Percentiles rank a stretch among this genome's conserved stretches.
Conservation (phyloP, 2,329 filamentous ascomycete species). For the Ceratocystis colombiana region DNA sequence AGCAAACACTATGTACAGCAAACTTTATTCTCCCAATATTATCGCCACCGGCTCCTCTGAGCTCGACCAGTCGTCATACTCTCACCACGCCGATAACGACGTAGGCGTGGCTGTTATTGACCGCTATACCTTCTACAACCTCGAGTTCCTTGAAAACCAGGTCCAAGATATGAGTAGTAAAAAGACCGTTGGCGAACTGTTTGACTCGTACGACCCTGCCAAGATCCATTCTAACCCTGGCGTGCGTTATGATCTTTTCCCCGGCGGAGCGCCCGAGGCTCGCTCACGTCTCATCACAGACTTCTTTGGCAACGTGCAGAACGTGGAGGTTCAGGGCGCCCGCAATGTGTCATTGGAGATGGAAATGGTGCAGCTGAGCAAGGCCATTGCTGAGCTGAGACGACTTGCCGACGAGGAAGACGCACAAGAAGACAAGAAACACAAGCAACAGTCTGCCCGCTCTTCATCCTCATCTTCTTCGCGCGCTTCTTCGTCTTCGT, state of each 20-base stretch:
- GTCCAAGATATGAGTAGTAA: conserved; percentile 79
- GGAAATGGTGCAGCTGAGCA: conserved; percentile 67
- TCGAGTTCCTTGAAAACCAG: conserved; percentile 89
- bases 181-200: conserved; percentile 83
- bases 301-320: conserved; percentile 97
- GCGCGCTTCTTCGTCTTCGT: not conserved
- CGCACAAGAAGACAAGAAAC: conserved; percentile 27
- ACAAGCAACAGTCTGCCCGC: conserved; percentile 23
- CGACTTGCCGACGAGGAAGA: conserved; percentile 41
- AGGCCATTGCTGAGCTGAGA: conserved; percentile 49
- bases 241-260: conserved; percentile 90
- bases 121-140: conserved; percentile 95
- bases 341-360: conserved; percentile 53
- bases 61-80: conserved; percentile 92
- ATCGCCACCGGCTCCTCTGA: conserved; percentile 95
- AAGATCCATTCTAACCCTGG: conserved; percentile 93
- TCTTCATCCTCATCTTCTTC: not conserved
- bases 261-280: conserved; percentile 66
- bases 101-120: conserved; percentile 97
- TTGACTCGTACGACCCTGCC: conserved; percentile 87
- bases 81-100: conserved; percentile 94
- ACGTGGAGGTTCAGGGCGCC: conserved; percentile 72
- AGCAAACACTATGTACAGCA: conserved; percentile 98
- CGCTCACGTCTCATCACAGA: conserved; percentile 79
- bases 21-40: conserved; percentile 96